A percentile compares a stretch with the other conserved stretches of the same genome.
phyloP scores from a whole-genome alignment of 441 rosid genomes.

The Breynia disticha region DNA sequence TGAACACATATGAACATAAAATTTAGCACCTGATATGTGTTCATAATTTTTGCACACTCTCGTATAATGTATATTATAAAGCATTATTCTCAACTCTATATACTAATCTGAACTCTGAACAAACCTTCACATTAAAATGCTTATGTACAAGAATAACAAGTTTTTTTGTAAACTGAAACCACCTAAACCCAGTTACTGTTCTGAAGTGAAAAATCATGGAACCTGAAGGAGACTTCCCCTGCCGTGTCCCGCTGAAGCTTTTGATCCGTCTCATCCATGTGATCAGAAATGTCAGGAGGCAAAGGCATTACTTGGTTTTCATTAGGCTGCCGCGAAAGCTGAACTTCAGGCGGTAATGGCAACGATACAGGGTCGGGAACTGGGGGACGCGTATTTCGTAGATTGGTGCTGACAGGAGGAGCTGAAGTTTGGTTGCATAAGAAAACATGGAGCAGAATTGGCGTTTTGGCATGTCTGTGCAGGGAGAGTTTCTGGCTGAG shows the following conservation, averaged over 20 bases:
- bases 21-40: too few species aligned
- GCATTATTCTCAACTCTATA: too few species aligned
- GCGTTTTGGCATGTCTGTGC: slow-evolving; percentile 75
- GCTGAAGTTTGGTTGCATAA: slow-evolving; percentile 48
- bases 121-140: too few species aligned
- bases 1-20: too few species aligned
- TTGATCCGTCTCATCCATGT: slow-evolving; percentile 16
- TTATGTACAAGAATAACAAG: too few species aligned
- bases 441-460: slow-evolving; percentile 58
- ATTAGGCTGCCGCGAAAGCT: slow-evolving; percentile 32
- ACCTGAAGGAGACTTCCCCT: slow-evolving; percentile 69
- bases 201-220: slow-evolving; percentile 58
- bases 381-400: slow-evolving; percentile 23
- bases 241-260: slow-evolving; percentile 52
- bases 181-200: slow-evolving; percentile 45
- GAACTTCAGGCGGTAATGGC: slow-evolving; percentile 30
- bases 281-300: slow-evolving; percentile 17
- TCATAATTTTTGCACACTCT: too few species aligned
- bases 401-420: slow-evolving; percentile 19
- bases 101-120: too few species aligned
- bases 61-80: too few species aligned
- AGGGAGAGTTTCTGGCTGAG: slow-evolving; percentile 89
- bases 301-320: slow-evolving; percentile 67
- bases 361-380: slow-evolving; percentile 26
- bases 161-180: too few species aligned